A percentile compares a stretch with the other conserved stretches of the same genome.
These are phyloP conservation scores for Vaccinium macrocarpon DNA, from an alignment of 148 eudicot genomes.

Conservation along the genomic window DNA sequence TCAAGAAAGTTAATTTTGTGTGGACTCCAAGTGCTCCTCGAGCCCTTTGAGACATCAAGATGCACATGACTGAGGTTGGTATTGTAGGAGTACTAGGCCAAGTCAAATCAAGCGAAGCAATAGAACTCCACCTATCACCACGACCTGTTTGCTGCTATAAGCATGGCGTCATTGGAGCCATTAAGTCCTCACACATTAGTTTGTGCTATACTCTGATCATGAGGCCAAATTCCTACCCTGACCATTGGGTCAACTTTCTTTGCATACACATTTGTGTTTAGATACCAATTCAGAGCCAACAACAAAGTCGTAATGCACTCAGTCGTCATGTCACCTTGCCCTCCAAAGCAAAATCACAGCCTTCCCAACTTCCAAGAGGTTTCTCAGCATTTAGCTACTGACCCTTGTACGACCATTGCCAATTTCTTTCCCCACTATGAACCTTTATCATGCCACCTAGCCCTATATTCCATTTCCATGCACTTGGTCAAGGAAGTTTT, in stretches of 20 bases:
- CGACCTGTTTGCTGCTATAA: neutral
- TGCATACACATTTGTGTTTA: neutral
- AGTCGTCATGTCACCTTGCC: neutral
- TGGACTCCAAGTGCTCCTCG: neutral
- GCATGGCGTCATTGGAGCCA: neutral
- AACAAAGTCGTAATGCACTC: neutral
- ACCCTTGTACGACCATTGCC: neutral
- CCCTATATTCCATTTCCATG: neutral
- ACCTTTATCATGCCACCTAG: neutral
- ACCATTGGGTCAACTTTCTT: neutral
- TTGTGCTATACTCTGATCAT: neutral
- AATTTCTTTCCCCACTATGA: neutral
- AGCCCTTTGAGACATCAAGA: neutral
- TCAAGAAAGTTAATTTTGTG: neutral
- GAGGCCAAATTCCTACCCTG: neutral
- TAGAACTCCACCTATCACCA: neutral
- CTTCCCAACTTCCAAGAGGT: neutral
- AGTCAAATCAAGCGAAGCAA: neutral
- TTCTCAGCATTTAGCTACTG: neutral
- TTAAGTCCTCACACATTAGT: neutral
- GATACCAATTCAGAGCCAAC: neutral
- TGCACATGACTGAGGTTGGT: neutral
- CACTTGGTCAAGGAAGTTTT: neutral
- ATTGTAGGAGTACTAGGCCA: neutral
- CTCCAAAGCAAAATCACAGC: neutral